Evolutionary conservation across 2,329 filamentous ascomycete genomes (phyloP).

Genomic region (Dothidotthia symphoricarpi): DNA sequence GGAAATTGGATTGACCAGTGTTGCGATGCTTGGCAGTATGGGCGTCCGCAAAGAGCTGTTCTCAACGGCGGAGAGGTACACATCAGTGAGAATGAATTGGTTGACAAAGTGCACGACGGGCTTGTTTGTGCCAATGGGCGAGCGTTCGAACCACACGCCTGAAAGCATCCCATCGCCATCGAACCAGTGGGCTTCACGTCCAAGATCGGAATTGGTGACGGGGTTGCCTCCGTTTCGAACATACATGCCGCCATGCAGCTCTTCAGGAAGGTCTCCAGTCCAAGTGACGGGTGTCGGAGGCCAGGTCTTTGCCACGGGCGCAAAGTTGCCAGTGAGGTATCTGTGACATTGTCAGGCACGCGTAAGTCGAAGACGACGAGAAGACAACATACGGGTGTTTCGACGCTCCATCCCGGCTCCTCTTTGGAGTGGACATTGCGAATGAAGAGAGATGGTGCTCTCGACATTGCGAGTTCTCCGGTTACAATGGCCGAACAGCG

Average conservation of each 20-base stretch:
- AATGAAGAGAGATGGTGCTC: background rate
- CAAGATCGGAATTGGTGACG: constrained; percentile 59
- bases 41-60: constrained; percentile 53
- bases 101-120: constrained; percentile 66
- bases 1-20: constrained; percentile 60
- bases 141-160: constrained; percentile 60
- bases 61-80: constrained; percentile 57
- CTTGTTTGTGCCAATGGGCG: constrained; percentile 33
- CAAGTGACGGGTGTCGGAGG: constrained; percentile 58
- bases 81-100: constrained; percentile 66
- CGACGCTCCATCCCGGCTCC: constrained; percentile 15
- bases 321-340: constrained; percentile 68
- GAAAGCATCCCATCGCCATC: constrained; percentile 74
- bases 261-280: constrained; percentile 60
- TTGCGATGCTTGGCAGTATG: constrained; percentile 66
- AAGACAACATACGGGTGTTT: constrained; percentile 44
- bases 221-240: constrained; percentile 72
- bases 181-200: constrained; percentile 69
- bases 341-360: constrained; percentile 31
- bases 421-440: constrained; percentile 26
- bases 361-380: background rate
- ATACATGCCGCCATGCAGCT: constrained; percentile 67
- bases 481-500: background rate
- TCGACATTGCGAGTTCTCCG: no score
- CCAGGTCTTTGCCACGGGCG: constrained; percentile 59